Percentiles rank a stretch among this genome's conserved stretches.
phyloP scores from a whole-genome alignment of 2,329 filamentous ascomycete genomes.

The Bipolaris gigantea region DNA sequence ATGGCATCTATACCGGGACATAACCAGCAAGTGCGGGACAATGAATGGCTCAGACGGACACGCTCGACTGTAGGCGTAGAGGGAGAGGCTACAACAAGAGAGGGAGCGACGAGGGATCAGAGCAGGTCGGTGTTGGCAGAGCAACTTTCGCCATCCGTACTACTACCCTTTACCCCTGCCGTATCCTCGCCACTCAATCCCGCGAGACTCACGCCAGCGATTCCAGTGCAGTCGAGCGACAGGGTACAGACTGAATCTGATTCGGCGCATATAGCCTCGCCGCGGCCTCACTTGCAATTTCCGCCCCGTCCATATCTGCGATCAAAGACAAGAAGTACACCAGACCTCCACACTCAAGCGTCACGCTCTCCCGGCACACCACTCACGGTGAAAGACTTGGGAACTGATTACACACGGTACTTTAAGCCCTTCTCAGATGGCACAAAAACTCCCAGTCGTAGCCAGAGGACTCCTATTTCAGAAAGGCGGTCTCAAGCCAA shows the following conservation, averaged over 20 bases:
- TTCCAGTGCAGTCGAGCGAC: constrained; percentile 10
- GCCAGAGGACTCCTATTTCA: constrained; percentile 24
- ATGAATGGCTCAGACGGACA: constrained; percentile 30
- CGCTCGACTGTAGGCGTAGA: constrained; percentile 24
- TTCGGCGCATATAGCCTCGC: constrained; percentile 3
- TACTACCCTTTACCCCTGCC: constrained; percentile 12
- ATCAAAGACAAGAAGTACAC: constrained; percentile 18
- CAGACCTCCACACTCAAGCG: constrained; percentile 18
- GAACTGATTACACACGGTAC: constrained; percentile 43
- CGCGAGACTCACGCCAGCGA: constrained; percentile 1
- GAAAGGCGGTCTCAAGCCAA: constrained; percentile 14
- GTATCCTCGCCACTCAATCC: constrained; percentile 16
- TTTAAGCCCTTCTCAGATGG: constrained; percentile 39
- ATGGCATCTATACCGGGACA: constrained; percentile 31
- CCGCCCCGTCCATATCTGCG: constrained; percentile 19
- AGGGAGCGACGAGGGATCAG: constrained; percentile 10
- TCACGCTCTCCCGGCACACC: constrained; percentile 20
- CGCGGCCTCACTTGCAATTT: constrained; percentile 9
- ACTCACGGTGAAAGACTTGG: constrained; percentile 36
- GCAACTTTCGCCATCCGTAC: constrained; percentile 1
- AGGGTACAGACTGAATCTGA: constrained; percentile 5
- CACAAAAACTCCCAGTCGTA: constrained; percentile 25
- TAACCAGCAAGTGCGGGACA: constrained; percentile 11
- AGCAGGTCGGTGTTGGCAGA: constrained; percentile 3
- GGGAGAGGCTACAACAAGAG: constrained; percentile 18